These are phyloP conservation scores for Tetracladium setigerum DNA, from an alignment of 495 filamentous ascomycete species.

Conservation along the genomic window DNA sequence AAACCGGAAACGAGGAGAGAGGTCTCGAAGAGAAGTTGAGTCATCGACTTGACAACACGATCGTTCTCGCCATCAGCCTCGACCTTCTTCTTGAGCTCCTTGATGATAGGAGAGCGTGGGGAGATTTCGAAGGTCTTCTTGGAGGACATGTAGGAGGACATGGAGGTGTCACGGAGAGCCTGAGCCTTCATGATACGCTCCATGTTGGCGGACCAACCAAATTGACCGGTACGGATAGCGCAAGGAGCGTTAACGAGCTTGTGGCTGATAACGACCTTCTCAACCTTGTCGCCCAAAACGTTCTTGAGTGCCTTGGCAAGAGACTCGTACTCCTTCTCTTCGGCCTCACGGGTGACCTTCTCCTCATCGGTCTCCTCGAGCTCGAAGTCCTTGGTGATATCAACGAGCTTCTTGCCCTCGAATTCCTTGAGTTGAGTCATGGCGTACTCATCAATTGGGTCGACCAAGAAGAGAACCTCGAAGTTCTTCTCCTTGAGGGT, in stretches of 20 bases:
- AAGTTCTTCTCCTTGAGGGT: conserved; percentile 99
- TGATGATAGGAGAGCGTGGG: conserved; percentile 94
- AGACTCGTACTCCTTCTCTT: conserved; percentile 95
- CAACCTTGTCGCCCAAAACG: conserved; percentile 97
- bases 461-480: conserved; percentile 97
- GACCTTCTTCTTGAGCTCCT: conserved; percentile 98
- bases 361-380: conserved; percentile 99
- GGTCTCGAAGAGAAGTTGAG: conserved; percentile 96
- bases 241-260: conserved; percentile 94
- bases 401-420: conserved; percentile 98
- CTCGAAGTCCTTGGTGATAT: conserved; percentile 99
- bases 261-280: conserved; percentile 99
- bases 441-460: conserved; percentile 99
- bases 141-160: conserved; percentile 99
- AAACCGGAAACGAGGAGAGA: conserved; percentile 97
- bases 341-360: conserved; percentile 91
- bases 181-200: conserved; percentile 99
- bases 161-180: conserved; percentile 98
- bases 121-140: conserved; percentile 99
- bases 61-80: conserved; percentile 95
- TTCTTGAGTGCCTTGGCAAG: conserved; percentile 97
- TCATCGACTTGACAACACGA: conserved; percentile 97
- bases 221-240: conserved; percentile 98
- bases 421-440: conserved; percentile 99
- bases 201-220: conserved; percentile 99